Base-by-base conservation (phyloP, 1,284 basidiomycete species). In the Cryptococcus sp. region DNA sequence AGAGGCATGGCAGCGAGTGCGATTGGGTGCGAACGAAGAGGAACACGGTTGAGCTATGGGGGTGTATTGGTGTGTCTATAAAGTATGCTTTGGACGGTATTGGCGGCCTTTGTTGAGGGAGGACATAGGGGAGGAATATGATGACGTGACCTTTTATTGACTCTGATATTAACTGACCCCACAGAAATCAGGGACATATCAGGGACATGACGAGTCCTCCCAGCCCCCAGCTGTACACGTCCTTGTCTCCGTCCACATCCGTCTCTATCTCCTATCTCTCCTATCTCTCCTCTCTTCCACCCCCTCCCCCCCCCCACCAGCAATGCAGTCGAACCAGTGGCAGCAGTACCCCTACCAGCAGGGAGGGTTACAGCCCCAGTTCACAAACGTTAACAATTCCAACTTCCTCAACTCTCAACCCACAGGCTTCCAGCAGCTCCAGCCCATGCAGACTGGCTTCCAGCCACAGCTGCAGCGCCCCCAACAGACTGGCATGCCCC, bases 371-470 rank as follows among this genome's bases (percentile, higher is more conserved):
- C 55, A 46, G 56, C 63, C 48, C 55, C 59, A 9, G 70, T 66
- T 55, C 59, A 69, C 28, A 61, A 66, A 46, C 60, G 66, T 24
- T 67, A 71, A 38, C 58, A 62, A 51, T 61, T 62, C 55, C 16
- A 51, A 52, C 16, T 63, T 59, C 52, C 45, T 70, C 28, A 36
- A 20, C n/a, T 43, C 71, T 39, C 72, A 75, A 56, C 66, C 65
- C 12, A 76, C 70, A 11, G 71, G 71, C 18, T 71, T 60, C 55
- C 53, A 46, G 9, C 47, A 33, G 15, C 53, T 61, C 67, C 83
- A 83, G 65, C 82, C 84, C 24, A 76, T 81, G 70, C 82, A 82
- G 59, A 85, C 84, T 2, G 75, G 73, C 11, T 74, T 68, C 59
- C 55, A 56, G 50, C 61, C 40, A 18, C 62, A 56, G 54, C 67